Evolutionary conservation across 2,329 filamentous ascomycete species (phyloP).

Genomic region (Aureobasidium vineae): DNA sequence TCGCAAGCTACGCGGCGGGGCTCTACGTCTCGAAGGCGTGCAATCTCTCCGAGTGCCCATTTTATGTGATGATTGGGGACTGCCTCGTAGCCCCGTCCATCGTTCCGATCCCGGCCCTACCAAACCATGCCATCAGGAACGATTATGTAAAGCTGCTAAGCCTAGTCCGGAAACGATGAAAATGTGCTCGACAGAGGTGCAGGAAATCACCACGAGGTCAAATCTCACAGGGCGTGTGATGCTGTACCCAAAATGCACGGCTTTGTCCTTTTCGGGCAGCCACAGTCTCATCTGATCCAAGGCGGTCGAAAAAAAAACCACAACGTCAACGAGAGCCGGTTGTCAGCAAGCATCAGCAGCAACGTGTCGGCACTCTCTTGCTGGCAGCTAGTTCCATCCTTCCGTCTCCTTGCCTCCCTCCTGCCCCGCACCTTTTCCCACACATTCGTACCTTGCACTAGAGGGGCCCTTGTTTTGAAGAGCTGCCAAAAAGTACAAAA

Average conservation of each 20-base stretch:
- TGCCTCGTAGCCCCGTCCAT: slow-evolving; percentile 1
- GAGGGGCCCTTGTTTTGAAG: slow-evolving; percentile 1
- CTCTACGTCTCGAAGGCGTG: background rate
- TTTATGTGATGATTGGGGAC: background rate
- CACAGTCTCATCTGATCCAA: slow-evolving; percentile 5
- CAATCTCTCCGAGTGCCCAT: background rate
- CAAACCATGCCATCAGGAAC: slow-evolving; percentile 2
- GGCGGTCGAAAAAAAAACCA: background rate
- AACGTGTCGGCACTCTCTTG: slow-evolving; percentile 1
- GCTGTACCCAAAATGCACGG: slow-evolving; percentile 15
- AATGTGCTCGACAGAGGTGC: slow-evolving; percentile 24
- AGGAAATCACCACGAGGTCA: slow-evolving; percentile 20
- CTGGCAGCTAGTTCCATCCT: slow-evolving; percentile 5
- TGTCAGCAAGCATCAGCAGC: slow-evolving; percentile 13
- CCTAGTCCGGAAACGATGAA: slow-evolving; percentile 22
- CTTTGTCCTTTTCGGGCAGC: slow-evolving; percentile 7
- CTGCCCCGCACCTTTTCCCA: slow-evolving; percentile 21
- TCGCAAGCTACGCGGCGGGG: background rate
- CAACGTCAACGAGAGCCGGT: slow-evolving; percentile 6
- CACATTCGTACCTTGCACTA: slow-evolving; percentile 10
- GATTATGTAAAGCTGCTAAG: slow-evolving; percentile 22
- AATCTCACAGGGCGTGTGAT: slow-evolving; percentile 10
- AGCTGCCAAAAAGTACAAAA: slow-evolving; percentile 20
- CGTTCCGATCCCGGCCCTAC: slow-evolving; percentile 9
- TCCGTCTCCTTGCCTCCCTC: slow-evolving; percentile 12